Conservation (phyloP, 352 stramenopile genomes). For the Phytophthora ramorum region DNA sequence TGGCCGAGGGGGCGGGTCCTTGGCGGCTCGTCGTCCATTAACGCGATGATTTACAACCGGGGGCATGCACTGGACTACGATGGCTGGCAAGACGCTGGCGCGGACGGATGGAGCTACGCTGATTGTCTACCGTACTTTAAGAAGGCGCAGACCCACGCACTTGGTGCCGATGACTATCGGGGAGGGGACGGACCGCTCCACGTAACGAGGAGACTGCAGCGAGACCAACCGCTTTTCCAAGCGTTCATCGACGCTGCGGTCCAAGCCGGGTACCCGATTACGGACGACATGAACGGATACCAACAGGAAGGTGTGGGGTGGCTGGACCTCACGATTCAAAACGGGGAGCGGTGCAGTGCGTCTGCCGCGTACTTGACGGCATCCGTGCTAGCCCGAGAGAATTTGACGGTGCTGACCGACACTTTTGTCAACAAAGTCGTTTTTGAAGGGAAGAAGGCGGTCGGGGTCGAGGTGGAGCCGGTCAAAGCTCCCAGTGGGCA, state of each 20-base stretch:
- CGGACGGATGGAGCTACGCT: constrained; percentile 77
- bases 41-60: constrained; percentile 91
- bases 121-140: constrained; percentile 89
- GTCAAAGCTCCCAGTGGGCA: constrained; percentile 41
- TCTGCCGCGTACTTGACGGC: constrained; percentile 70
- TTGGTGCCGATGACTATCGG: constrained; percentile 74
- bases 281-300: constrained; percentile 86
- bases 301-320: constrained; percentile 88
- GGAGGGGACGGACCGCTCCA: constrained; percentile 75
- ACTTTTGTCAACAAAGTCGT: constrained; percentile 85
- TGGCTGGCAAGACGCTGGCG: constrained; percentile 70
- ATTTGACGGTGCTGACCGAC: constrained; percentile 76
- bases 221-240: constrained; percentile 78
- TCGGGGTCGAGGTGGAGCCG: constrained; percentile 71
- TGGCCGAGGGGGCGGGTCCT: constrained; percentile 86
- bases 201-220: constrained; percentile 63
- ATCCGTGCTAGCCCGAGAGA: constrained; percentile 46
- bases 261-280: constrained; percentile 83
- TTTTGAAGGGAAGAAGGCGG: constrained; percentile 73
- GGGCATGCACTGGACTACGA: constrained; percentile 86
- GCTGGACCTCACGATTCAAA: constrained; percentile 86
- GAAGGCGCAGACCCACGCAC: constrained; percentile 73
- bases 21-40: constrained; percentile 87
- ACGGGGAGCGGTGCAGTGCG: constrained; percentile 72
- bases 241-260: constrained; percentile 84